Evolutionary conservation across 2,329 filamentous ascomycete genomes (phyloP).

Genomic region (Didymella sp.): DNA sequence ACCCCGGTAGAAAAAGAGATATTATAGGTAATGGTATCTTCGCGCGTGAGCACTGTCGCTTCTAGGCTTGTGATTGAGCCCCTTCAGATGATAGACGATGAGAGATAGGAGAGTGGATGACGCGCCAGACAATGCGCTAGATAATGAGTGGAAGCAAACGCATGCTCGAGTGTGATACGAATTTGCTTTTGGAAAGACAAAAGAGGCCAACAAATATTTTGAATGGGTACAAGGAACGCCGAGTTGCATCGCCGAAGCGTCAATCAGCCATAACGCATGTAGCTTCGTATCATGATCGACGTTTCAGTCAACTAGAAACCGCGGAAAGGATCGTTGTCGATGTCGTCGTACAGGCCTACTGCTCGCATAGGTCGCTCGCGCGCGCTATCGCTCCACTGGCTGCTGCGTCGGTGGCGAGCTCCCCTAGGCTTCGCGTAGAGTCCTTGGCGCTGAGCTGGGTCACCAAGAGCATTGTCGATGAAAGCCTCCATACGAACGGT

Average conservation of each 20-base stretch:
- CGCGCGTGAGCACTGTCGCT: slow-evolving; percentile 9
- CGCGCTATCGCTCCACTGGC: slow-evolving; percentile 48
- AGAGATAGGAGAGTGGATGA: neutral
- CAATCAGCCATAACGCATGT: slow-evolving; percentile 2
- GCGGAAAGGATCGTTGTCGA: slow-evolving; percentile 48
- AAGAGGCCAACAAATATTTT: neutral
- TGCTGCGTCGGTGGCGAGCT: slow-evolving; percentile 42
- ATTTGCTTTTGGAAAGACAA: neutral
- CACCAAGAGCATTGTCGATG: slow-evolving; percentile 64
- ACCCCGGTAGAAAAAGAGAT: neutral
- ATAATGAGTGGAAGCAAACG: neutral
- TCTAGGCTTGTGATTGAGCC: slow-evolving; percentile 6
- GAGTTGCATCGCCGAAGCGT: neutral
- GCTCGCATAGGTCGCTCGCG: slow-evolving; percentile 38
- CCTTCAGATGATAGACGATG: neutral
- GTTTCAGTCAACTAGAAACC: slow-evolving; percentile 35
- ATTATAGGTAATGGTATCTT: slow-evolving; percentile 5
- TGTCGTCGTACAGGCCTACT: slow-evolving; percentile 44
- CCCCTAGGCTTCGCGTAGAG: slow-evolving; percentile 30
- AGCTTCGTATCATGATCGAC: slow-evolving; percentile 3
- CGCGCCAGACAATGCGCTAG: neutral
- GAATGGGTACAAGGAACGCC: neutral
- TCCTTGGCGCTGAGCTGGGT: slow-evolving; percentile 24
- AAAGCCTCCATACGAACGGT: slow-evolving; percentile 98
- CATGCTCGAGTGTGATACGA: neutral